phyloP scores from a whole-genome alignment of 768 basidiomycete species.

The Serpula lacrymans region DNA sequence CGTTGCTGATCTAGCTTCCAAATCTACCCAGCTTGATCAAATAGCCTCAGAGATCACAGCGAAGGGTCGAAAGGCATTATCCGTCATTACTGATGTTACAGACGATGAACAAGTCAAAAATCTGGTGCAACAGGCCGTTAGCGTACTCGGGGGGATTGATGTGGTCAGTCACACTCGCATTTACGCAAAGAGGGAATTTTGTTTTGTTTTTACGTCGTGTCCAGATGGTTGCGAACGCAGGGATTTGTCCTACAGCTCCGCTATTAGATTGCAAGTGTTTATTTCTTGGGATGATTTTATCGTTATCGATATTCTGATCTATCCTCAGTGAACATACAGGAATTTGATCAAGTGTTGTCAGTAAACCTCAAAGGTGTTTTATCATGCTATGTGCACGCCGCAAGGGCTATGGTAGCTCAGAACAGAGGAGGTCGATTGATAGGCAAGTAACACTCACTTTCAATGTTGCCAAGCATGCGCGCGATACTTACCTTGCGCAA shows the following conservation, averaged over 20 bases:
- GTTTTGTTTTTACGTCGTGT: neutral
- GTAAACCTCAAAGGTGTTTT: constrained; percentile 15
- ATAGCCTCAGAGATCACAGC: constrained; percentile 18
- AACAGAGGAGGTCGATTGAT: constrained; percentile 11
- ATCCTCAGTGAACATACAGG: constrained; percentile 11
- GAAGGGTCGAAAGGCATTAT: constrained; percentile 12
- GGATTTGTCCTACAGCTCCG: constrained; percentile 1
- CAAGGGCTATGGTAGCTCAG: constrained; percentile 19
- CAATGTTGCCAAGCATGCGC: too few relatives aligned
- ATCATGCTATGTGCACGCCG: constrained; percentile 22
- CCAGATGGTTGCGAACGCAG: constrained; percentile 5
- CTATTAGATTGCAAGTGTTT: too few relatives aligned
- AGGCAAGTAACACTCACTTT: too few relatives aligned
- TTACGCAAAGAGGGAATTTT: neutral
- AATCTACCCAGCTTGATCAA: constrained; percentile 16
- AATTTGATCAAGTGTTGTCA: constrained; percentile 23
- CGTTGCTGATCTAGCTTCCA: constrained; percentile 34
- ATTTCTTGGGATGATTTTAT: too few relatives aligned
- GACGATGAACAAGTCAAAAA: constrained; percentile 34
- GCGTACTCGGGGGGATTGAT: constrained; percentile 37
- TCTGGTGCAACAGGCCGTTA: constrained; percentile 29
- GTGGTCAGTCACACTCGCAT: constrained; percentile 28
- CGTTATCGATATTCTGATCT: too few relatives aligned
- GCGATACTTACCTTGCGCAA: too few relatives aligned
- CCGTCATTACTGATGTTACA: constrained; percentile 33